These are phyloP conservation scores for Calonectria hongkongensis DNA, from an alignment of 2,329 filamentous ascomycete genomes.

Conservation along the genomic window DNA sequence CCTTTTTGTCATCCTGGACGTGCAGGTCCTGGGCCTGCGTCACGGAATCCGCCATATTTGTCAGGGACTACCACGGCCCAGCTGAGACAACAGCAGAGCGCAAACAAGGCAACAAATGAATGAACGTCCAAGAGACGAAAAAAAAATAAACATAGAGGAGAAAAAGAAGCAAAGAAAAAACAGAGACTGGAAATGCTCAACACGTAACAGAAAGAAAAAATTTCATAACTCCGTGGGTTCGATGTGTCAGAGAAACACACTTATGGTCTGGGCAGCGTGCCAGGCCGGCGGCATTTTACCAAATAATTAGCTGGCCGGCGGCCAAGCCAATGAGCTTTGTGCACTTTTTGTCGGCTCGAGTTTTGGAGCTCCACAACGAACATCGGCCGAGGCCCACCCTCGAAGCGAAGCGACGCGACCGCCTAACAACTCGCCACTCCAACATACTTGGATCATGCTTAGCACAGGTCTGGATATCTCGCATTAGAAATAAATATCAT, in stretches of 20 bases:
- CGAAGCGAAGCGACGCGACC: background rate
- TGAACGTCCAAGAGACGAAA: background rate
- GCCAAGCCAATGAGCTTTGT: conserved; percentile 10
- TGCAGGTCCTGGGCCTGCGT: conserved; percentile 1
- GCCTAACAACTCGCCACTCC: background rate
- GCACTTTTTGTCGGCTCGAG: background rate
- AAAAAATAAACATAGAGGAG: background rate
- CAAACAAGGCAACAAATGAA: background rate
- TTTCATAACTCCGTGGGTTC: conserved; percentile 13
- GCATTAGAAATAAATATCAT: too few relatives aligned
- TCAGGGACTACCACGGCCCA: background rate
- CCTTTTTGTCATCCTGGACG: background rate
- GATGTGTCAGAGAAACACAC: conserved; percentile 29
- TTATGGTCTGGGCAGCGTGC: conserved; percentile 6
- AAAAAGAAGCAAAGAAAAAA: conserved; percentile 4
- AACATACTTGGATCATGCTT: background rate
- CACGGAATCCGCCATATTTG: conserved; percentile 1
- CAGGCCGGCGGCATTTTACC: conserved; percentile 17
- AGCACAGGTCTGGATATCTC: too few relatives aligned
- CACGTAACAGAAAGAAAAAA: conserved; percentile 27
- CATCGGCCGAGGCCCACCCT: background rate
- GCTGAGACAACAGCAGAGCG: background rate
- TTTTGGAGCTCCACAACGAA: background rate
- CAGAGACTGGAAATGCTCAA: background rate
- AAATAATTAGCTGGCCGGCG: conserved; percentile 4